Percentiles rank a stretch among this genome's conserved stretches.
These are phyloP conservation scores for Quercus parvula DNA, from an alignment of 306 rosid genomes.

Conservation along the genomic window DNA sequence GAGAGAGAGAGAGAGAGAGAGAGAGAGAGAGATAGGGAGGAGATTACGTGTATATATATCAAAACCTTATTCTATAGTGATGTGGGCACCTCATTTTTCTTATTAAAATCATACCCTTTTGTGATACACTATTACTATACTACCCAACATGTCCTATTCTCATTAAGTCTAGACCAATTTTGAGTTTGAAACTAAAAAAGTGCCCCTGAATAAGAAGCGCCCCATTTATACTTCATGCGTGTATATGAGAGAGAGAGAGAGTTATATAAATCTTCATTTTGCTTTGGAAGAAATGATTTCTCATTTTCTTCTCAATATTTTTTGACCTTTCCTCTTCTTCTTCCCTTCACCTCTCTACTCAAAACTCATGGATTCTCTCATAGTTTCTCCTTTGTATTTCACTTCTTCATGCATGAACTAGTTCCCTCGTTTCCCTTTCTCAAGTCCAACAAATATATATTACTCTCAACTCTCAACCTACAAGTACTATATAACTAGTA, in stretches of 20 bases:
- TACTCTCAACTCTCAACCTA: neutral
- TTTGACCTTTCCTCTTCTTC: conserved; percentile 53
- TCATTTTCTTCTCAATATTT: conserved; percentile 16
- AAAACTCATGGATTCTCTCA: conserved; percentile 16
- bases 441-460: neutral
- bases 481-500: neutral
- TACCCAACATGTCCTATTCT: neutral
- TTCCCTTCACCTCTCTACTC: conserved; percentile 7
- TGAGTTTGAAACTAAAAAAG: conserved; percentile 16
- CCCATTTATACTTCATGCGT: conserved; percentile 28
- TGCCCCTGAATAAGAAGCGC: conserved; percentile 31
- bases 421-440: neutral
- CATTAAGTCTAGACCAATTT: conserved; percentile 5
- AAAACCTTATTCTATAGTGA: neutral
- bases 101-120: neutral
- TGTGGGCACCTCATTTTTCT: conserved; percentile 8
- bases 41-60: neutral
- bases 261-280: conserved; percentile 37
- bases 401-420: conserved; percentile 39
- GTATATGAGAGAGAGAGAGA: conserved; percentile 4
- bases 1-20: neutral
- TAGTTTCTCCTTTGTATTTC: neutral
- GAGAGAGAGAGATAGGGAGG: neutral
- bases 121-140: too few relatives aligned
- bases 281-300: conserved; percentile 25